Conservation (phyloP, 495 filamentous ascomycete species). For the Opeltia flavorubescens region DNA sequence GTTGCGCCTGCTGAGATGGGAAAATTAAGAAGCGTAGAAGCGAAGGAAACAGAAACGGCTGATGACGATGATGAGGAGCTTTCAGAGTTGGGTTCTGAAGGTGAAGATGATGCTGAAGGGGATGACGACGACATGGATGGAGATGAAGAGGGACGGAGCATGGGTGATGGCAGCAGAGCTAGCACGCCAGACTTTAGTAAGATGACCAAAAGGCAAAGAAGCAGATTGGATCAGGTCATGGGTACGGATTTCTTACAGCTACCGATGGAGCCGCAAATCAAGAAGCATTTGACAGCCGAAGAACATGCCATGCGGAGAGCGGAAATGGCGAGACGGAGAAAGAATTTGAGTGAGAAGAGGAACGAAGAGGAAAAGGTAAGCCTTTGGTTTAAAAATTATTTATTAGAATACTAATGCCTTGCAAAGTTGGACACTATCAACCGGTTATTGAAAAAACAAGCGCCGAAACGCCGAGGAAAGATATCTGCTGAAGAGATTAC, state of each 20-base stretch:
- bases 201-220: constrained; percentile 77
- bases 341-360: constrained; percentile 95
- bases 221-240: constrained; percentile 53
- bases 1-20: constrained; percentile 25
- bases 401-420: neutral
- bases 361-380: constrained; percentile 95
- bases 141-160: constrained; percentile 48
- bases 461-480: constrained; percentile 62
- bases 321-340: constrained; percentile 89
- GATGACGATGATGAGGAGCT: constrained; percentile 35
- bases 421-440: constrained; percentile 94
- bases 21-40: constrained; percentile 38
- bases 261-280: constrained; percentile 86
- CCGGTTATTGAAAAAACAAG: constrained; percentile 87
- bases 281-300: constrained; percentile 84
- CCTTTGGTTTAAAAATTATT: neutral
- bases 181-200: constrained; percentile 68
- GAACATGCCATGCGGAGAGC: constrained; percentile 89
- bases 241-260: constrained; percentile 68
- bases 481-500: constrained; percentile 29
- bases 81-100: constrained; percentile 29
- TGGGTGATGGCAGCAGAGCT: constrained; percentile 40
- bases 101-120: constrained; percentile 40
- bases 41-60: constrained; percentile 44
- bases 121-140: constrained; percentile 43